Evolutionary conservation across 441 rosid genomes (phyloP).

Genomic region (Euphorbia corollata): DNA sequence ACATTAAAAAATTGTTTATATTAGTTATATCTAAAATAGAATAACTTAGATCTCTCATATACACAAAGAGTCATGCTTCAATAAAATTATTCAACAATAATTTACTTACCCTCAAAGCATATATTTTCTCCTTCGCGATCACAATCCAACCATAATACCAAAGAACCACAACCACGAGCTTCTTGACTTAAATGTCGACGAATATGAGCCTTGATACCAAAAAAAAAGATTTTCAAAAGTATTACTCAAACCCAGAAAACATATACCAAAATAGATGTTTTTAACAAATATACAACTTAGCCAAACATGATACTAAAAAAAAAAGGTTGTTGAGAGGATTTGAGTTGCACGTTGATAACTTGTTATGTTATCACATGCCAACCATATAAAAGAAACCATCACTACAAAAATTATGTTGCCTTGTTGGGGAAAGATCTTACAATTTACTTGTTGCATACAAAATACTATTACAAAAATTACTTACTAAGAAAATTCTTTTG

Average conservation of each 20-base stretch:
- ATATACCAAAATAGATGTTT: neutral
- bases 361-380: neutral
- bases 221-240: constrained; percentile 10
- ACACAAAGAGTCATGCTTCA: neutral
- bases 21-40: neutral
- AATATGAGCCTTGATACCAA: constrained; percentile 58
- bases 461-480: neutral
- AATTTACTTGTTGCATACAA: neutral
- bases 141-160: constrained; percentile 94
- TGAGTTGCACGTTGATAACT: neutral
- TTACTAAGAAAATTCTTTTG: too few species aligned
- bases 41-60: neutral
- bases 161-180: constrained; percentile 70
- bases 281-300: neutral
- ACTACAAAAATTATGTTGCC: neutral
- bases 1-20: neutral
- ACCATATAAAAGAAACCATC: neutral
- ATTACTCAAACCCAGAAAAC: neutral
- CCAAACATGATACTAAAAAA: neutral
- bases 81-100: constrained; percentile 7
- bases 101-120: constrained; percentile 77
- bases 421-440: constrained; percentile 3
- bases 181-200: constrained; percentile 77
- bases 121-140: constrained; percentile 98
- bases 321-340: neutral